Percentiles rank a stretch among this genome's conserved stretches.
These are phyloP conservation scores for Quercus parvula DNA, from an alignment of 306 rosid species.

Conservation along the genomic window DNA sequence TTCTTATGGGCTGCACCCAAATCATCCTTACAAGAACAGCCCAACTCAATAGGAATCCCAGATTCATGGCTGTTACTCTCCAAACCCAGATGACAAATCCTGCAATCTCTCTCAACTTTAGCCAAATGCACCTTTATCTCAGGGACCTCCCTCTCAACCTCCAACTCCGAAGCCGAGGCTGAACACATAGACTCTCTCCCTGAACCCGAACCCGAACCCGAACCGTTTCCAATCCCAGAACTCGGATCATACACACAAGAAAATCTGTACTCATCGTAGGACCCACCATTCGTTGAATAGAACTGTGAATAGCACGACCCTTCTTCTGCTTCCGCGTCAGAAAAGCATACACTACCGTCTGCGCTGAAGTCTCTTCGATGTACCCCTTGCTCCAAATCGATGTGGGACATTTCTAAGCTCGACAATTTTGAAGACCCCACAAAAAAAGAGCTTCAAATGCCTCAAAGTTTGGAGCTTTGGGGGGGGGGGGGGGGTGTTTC, in stretches of 20 bases:
- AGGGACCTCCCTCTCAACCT: conserved; percentile 50
- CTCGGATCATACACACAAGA: conserved; percentile 54
- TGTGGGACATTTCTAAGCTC: conserved; percentile 45
- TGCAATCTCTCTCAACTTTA: conserved; percentile 78
- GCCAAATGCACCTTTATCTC: conserved; percentile 82
- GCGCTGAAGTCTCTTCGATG: conserved; percentile 57
- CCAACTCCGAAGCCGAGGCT: conserved; percentile 65
- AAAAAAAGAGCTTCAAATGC: conserved; percentile 23
- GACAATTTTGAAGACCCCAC: conserved; percentile 45
- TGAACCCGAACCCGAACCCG: conserved; percentile 39
- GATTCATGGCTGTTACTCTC: conserved; percentile 86
- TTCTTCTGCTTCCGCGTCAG: conserved; percentile 87
- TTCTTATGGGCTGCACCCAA: conserved; percentile 85
- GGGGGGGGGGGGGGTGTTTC: conserved; percentile 9
- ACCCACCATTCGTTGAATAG: conserved; percentile 85
- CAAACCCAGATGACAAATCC: conserved; percentile 98
- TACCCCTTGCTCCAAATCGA: conserved; percentile 68
- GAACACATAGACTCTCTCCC: no score
- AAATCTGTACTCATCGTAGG: conserved; percentile 74
- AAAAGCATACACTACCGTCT: conserved; percentile 65
- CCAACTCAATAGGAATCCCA: conserved; percentile 83
- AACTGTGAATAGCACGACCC: conserved; percentile 84
- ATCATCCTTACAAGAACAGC: conserved; percentile 93
- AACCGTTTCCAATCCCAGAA: conserved; percentile 36
- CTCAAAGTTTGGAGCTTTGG: conserved; percentile 35